phyloP scores from a whole-genome alignment of 2,329 filamentous ascomycete genomes.

The Akanthomyces dipterigenus region DNA sequence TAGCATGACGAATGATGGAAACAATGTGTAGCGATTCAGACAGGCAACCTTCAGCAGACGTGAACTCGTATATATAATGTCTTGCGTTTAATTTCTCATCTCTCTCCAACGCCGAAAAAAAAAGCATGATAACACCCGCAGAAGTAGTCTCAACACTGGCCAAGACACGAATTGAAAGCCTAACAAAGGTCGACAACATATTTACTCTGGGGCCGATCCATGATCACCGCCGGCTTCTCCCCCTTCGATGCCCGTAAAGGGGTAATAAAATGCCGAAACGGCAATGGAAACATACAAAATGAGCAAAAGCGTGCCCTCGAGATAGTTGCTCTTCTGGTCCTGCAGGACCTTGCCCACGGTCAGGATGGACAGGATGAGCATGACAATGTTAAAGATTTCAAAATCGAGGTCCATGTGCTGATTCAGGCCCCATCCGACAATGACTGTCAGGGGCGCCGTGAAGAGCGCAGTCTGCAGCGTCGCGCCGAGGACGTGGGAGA shows the following conservation, averaged over 20 bases:
- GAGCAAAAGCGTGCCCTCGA: constrained; percentile 78
- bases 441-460: constrained; percentile 75
- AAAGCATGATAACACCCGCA: too few species aligned
- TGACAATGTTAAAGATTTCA: constrained; percentile 76
- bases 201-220: not conserved
- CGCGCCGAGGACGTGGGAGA: constrained; percentile 78
- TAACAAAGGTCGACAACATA: not conserved
- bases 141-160: not conserved
- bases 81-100: not conserved
- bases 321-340: constrained; percentile 84
- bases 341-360: constrained; percentile 82
- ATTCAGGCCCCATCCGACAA: constrained; percentile 72
- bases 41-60: not conserved
- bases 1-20: constrained; percentile 27
- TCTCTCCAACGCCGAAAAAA: not conserved
- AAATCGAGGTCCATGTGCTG: constrained; percentile 70
- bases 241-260: constrained; percentile 22
- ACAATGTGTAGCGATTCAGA: not conserved
- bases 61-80: not conserved
- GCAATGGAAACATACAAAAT: constrained; percentile 57
- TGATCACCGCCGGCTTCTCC: not conserved
- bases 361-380: constrained; percentile 76
- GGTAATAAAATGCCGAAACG: constrained; percentile 51
- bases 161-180: not conserved
- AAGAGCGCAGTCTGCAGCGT: constrained; percentile 86